Conservation (phyloP, 257 asterid species). For the Penstemon newberryi region DNA sequence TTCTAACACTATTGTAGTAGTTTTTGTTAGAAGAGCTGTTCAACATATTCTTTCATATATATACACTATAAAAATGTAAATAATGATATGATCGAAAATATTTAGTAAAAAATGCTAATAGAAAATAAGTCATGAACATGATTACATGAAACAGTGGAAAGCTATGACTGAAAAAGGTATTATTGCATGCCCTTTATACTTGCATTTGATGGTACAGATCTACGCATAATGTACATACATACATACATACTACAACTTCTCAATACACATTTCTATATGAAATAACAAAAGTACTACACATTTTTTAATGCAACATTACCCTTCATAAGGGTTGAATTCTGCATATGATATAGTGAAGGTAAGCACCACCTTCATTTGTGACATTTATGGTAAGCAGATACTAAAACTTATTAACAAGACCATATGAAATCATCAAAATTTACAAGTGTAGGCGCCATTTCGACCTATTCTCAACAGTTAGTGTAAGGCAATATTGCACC, state of each 20-base stretch:
- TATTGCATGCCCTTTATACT: background rate
- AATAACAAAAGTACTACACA: background rate
- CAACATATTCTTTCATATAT: no score
- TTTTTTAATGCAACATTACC: conserved; percentile 10
- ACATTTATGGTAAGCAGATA: background rate
- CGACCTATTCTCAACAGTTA: background rate
- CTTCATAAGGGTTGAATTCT: background rate
- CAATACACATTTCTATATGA: conserved; percentile 7
- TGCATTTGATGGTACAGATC: background rate
- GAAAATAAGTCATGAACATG: no score
- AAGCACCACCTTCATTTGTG: background rate
- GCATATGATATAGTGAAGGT: background rate
- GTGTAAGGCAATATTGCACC: background rate
- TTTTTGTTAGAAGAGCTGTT: no score
- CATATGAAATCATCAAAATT: background rate
- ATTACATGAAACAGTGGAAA: background rate
- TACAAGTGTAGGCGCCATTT: background rate
- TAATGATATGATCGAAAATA: no score
- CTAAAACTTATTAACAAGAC: background rate
- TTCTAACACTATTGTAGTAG: no score
- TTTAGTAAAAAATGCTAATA: no score
- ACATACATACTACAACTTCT: background rate
- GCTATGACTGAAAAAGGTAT: background rate
- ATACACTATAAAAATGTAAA: no score
- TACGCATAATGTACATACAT: background rate